Base-by-base conservation (phyloP, 306 rosid genomes). In the Argentina anserina region DNA sequence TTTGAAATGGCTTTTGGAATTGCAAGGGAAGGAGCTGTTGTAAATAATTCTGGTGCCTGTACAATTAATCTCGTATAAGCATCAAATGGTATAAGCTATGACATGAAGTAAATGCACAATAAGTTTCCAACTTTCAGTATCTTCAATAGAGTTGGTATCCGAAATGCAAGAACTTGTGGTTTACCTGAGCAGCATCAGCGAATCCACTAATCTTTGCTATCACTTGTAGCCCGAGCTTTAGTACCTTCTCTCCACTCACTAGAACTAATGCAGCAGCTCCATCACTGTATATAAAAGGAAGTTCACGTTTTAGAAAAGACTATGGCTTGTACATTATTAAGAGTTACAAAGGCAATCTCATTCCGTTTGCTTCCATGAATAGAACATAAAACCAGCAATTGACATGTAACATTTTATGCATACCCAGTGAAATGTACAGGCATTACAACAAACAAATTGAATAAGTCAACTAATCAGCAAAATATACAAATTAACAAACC, bases 161-260 rank as follows among this genome's bases (percentile, higher is more conserved):
- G 47, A 71, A 66, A 65, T 3, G 61, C 18, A 20, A 75, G 71
- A 69, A 72, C 18, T 66, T 69, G 58, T 53, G 47, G 67, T 55
- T 69, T 85, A 94, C 98, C 93, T 95, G 97, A 75, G 99, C 99
- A 70, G 99, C 97, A 83, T 95, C 99, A 33, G 96, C 97, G 55
- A 86, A 95, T 81, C 99, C 99, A 63, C 83, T 71, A 76, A 95
- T 86, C 90, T 92, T 95, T 68, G 97, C 99, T 31, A 95, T 87
- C 79, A 92, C 99, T 75, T 90, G 79, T 69, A 95, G 86, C 18
- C 99, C 99, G 81, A 90, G 99, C 84, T 84, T 78, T 58, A 88
- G 72, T 50, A 88, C 99, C 72, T 79, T 92, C 77, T 92, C 91
- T 83, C 99, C 99, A 72, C 97, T 95, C 81, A 90, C 97, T 64